A percentile compares a stretch with the other conserved stretches of the same genome.
phyloP scores from a whole-genome alignment of 768 basidiomycete genomes.

The Daedalea quercina region DNA sequence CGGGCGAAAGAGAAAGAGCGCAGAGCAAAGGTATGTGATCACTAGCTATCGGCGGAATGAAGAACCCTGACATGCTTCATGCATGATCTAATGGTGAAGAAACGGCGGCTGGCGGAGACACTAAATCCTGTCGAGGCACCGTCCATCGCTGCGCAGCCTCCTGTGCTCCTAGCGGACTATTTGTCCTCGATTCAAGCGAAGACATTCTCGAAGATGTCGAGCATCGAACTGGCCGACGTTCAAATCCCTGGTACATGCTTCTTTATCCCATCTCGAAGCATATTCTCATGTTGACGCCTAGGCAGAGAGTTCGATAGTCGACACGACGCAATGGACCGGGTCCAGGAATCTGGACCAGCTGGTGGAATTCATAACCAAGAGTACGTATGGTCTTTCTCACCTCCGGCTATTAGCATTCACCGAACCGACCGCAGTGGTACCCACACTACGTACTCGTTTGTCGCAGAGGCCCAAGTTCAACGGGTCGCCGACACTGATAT shows the following conservation, averaged over 20 bases:
- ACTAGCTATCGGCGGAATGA: neutral
- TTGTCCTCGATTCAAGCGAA: conserved; percentile 62
- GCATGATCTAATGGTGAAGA: conserved; percentile 32
- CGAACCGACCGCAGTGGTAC: conserved; percentile 41
- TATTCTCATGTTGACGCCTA: conserved; percentile 36
- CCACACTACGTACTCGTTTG: conserved; percentile 60
- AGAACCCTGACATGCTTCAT: neutral
- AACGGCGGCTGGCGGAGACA: conserved; percentile 51
- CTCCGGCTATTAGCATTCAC: conserved; percentile 1
- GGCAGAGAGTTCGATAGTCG: conserved; percentile 67
- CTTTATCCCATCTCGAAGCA: conserved; percentile 12
- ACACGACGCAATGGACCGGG: conserved; percentile 69
- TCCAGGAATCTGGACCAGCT: conserved; percentile 67
- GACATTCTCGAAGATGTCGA: conserved; percentile 59
- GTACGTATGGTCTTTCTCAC: conserved; percentile 33
- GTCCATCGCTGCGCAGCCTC: conserved; percentile 52
- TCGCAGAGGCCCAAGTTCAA: conserved; percentile 67
- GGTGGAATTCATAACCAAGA: conserved; percentile 67
- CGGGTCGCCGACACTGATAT: conserved; percentile 84
- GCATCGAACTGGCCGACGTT: conserved; percentile 75
- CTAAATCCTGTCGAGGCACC: conserved; percentile 28
- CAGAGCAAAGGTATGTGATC: conserved; percentile 47
- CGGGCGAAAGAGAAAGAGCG: conserved; percentile 70
- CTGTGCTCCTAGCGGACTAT: conserved; percentile 54
- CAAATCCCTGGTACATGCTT: conserved; percentile 65